Conservation (phyloP, 83 land plant species). For the Thuja plicata region DNA sequence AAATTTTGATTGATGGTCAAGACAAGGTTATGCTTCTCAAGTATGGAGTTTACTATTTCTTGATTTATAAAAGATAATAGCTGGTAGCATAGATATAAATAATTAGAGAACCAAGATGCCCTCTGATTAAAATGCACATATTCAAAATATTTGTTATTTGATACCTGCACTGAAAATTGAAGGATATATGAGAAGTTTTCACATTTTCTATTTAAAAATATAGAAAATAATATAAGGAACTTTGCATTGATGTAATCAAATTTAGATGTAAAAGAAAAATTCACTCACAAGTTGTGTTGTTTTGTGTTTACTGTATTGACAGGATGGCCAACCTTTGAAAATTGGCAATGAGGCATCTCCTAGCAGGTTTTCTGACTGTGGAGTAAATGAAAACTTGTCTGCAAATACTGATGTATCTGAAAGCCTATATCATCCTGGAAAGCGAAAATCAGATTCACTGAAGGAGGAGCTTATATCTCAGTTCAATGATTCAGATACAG, state of each 20-base stretch:
- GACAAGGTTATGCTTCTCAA: neutral
- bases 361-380: slow-evolving; percentile 13
- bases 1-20: neutral
- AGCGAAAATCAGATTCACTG: slow-evolving; percentile 15
- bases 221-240: neutral
- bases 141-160: neutral
- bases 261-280: slow-evolving; percentile 1
- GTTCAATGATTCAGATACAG: slow-evolving; percentile 23
- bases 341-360: slow-evolving; percentile 17
- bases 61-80: neutral
- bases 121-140: neutral
- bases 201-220: neutral
- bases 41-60: neutral
- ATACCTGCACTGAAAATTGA: neutral
- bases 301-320: slow-evolving; percentile 22
- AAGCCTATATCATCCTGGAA: slow-evolving; percentile 15
- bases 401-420: slow-evolving; percentile 2
- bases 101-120: neutral
- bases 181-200: neutral
- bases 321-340: slow-evolving; percentile 33
- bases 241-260: neutral
- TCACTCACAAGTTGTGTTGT: neutral
- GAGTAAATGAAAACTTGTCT: slow-evolving; percentile 13
- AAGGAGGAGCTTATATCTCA: slow-evolving; percentile 18
- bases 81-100: neutral